Conservation (phyloP, 768 basidiomycete genomes). For the Neoboletus subvelutipes region DNA sequence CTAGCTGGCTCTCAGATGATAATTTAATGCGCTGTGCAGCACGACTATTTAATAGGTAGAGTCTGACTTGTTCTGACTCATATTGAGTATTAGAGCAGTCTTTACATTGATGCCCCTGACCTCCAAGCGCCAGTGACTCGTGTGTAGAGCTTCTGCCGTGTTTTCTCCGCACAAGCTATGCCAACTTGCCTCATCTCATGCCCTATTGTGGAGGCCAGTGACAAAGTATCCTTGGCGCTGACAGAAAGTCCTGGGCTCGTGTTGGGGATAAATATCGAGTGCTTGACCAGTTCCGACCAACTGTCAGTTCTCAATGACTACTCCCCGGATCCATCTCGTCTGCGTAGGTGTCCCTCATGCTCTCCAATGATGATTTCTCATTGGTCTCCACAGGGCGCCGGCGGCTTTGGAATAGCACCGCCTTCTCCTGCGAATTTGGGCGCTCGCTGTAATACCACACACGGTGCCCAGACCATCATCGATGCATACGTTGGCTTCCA, state of each 20-base stretch:
- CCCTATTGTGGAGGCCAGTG: background rate
- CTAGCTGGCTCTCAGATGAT: no score
- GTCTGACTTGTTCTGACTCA: no score
- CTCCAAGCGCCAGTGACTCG: background rate
- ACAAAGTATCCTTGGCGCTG: background rate
- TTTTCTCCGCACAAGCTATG: background rate
- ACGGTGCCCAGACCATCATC: background rate
- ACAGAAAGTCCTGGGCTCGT: background rate
- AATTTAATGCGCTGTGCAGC: no score
- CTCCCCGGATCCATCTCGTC: background rate
- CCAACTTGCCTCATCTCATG: no score
- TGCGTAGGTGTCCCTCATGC: background rate
- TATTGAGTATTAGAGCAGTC: background rate
- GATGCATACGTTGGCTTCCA: background rate
- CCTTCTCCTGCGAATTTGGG: background rate
- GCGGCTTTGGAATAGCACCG: background rate
- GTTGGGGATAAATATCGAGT: background rate
- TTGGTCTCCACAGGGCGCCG: background rate
- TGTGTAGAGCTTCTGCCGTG: background rate
- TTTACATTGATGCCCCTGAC: background rate
- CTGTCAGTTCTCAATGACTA: background rate
- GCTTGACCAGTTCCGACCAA: background rate
- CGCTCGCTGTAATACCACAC: background rate
- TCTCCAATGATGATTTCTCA: background rate
- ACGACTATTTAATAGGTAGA: no score